Conservation (phyloP, 495 filamentous ascomycete species). For the Neurospora tetrasperma region DNA sequence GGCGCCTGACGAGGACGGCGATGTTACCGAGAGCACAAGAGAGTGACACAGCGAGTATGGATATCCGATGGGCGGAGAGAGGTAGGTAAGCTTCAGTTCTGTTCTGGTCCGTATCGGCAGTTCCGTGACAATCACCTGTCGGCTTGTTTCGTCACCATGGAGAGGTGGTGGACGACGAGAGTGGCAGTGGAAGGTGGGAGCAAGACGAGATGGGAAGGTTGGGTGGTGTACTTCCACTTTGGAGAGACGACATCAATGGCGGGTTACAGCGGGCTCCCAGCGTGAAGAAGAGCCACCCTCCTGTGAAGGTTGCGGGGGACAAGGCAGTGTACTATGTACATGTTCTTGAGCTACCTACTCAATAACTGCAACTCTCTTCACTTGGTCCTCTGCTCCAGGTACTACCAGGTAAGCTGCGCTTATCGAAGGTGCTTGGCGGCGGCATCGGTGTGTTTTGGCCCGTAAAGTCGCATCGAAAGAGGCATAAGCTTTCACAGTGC, state of each 20-base stretch:
- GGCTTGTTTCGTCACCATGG: background rate
- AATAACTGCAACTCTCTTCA: background rate
- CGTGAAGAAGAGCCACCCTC: background rate
- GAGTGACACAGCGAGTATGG: background rate
- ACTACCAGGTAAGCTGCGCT: background rate
- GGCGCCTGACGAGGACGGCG: background rate
- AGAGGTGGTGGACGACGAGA: background rate
- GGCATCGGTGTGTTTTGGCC: background rate
- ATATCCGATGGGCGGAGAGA: background rate
- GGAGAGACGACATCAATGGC: background rate
- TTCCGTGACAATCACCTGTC: background rate
- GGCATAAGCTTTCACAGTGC: background rate
- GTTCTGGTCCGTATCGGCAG: background rate
- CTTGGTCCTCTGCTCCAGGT: no score
- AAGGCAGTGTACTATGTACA: background rate
- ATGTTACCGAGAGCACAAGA: background rate
- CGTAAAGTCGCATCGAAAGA: background rate
- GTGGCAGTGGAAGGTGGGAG: background rate
- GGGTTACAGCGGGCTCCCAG: background rate
- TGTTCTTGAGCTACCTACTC: no score
- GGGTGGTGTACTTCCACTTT: background rate
- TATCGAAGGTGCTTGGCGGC: background rate
- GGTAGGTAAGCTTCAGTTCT: background rate
- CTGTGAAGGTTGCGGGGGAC: background rate
- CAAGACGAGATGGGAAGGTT: background rate